These are phyloP conservation scores for Phytopythium vexans DNA, from an alignment of 352 stramenopile species.

Conservation along the genomic window DNA sequence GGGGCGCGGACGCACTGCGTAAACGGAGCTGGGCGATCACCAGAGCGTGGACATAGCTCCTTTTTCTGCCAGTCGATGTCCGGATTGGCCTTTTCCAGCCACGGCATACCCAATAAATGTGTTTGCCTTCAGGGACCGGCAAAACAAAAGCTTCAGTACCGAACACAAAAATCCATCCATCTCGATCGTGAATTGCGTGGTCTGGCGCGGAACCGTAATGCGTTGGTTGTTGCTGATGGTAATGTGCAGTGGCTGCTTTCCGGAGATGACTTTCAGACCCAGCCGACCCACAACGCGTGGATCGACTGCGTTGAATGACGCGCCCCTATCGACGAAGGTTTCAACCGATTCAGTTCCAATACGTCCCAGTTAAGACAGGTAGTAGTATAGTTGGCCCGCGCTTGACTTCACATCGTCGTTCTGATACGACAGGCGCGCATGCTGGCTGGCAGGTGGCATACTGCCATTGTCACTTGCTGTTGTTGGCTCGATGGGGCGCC, in stretches of 20 bases:
- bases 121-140: slow-evolving; percentile 2
- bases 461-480: slow-evolving; percentile 2
- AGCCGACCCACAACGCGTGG: slow-evolving; percentile 1
- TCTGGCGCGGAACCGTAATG: not conserved
- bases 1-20: no score
- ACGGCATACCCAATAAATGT: slow-evolving; percentile 8
- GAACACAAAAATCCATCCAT: slow-evolving; percentile 4
- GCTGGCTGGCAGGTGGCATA: not conserved
- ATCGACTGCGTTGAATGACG: slow-evolving; percentile 7
- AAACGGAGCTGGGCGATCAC: no score
- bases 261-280: not conserved
- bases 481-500: slow-evolving; percentile 4
- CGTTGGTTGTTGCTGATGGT: slow-evolving; percentile 1
- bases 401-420: not conserved
- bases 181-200: slow-evolving; percentile 3
- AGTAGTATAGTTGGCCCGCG: slow-evolving; percentile 6
- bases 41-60: no score
- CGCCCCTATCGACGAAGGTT: slow-evolving; percentile 6
- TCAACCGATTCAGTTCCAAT: not conserved
- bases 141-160: slow-evolving; percentile 7
- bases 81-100: slow-evolving; percentile 4
- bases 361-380: not conserved
- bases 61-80: slow-evolving; percentile 6
- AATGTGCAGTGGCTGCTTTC: slow-evolving; percentile 4
- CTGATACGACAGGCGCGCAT: not conserved